These are phyloP conservation scores for Penstemon newberryi DNA, from an alignment of 257 asterid genomes.

Conservation along the genomic window DNA sequence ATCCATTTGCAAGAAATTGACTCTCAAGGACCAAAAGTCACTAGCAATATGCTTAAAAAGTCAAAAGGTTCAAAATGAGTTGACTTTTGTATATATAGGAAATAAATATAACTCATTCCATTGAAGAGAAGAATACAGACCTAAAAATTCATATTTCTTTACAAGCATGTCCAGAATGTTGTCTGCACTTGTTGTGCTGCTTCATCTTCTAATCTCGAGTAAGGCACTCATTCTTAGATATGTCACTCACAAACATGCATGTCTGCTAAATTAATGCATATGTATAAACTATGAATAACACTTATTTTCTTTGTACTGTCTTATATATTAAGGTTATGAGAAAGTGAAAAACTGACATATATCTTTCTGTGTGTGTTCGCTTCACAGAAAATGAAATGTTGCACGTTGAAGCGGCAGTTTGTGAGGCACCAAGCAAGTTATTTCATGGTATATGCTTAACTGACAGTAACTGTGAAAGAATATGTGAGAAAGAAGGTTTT, in stretches of 20 bases:
- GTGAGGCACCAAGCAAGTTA: constrained; percentile 22
- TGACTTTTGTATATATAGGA: neutral
- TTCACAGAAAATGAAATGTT: constrained; percentile 5
- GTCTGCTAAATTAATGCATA: neutral
- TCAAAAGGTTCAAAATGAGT: neutral
- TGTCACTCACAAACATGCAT: constrained; percentile 2
- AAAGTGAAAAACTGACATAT: neutral
- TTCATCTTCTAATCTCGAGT: constrained; percentile 24
- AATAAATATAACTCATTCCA: neutral
- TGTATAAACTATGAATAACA: neutral
- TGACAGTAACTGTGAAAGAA: constrained; percentile 14
- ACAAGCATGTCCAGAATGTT: neutral
- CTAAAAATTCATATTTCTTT: neutral
- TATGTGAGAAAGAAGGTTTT: constrained; percentile 29
- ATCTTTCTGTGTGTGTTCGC: neutral
- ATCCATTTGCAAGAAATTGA: neutral
- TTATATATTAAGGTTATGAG: neutral
- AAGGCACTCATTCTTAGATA: constrained; percentile 3
- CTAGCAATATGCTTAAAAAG: neutral
- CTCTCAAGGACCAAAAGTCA: constrained; percentile 15
- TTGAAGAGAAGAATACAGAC: neutral
- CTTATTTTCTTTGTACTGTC: neutral
- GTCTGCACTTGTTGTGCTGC: constrained; percentile 13
- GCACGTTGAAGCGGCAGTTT: constrained; percentile 16
- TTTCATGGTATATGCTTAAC: constrained; percentile 23